A percentile compares a stretch with the other conserved stretches of the same genome.
Evolutionary conservation across 2,329 filamentous ascomycete species (phyloP).

Genomic region (Calonectria hongkongensis): DNA sequence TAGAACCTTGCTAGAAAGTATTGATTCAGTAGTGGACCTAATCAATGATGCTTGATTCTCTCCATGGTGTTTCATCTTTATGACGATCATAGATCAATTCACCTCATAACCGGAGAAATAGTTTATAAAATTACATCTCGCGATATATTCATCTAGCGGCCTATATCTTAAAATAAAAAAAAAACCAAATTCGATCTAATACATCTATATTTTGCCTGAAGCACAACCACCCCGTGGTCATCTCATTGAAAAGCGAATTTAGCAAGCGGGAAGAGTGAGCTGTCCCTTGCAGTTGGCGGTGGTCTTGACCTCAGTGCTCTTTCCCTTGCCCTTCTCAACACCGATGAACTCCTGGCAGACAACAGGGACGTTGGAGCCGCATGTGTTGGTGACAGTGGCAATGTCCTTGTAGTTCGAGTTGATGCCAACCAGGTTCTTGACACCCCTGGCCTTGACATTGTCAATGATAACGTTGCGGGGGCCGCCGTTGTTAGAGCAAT

Average conservation of each 20-base stretch:
- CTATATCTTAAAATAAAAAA: neutral
- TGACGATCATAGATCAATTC: neutral
- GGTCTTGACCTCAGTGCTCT: slow-evolving; percentile 24
- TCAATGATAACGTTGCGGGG: slow-evolving; percentile 45
- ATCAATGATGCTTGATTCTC: too few relatives aligned
- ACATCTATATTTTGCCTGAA: neutral
- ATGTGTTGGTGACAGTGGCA: slow-evolving; percentile 46
- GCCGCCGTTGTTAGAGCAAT: slow-evolving; percentile 53
- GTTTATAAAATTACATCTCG: neutral
- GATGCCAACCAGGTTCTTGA: slow-evolving; percentile 50
- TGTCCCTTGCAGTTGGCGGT: slow-evolving; percentile 39
- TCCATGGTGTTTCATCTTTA: neutral
- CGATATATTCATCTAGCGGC: neutral
- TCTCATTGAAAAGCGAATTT: neutral
- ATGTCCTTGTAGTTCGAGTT: slow-evolving; percentile 53
- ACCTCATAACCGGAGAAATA: neutral
- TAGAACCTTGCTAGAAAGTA: too few relatives aligned
- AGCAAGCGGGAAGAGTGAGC: slow-evolving; percentile 34
- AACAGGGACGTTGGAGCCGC: slow-evolving; percentile 49
- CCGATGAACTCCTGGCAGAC: slow-evolving; percentile 52
- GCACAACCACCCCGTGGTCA: neutral
- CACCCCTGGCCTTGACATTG: slow-evolving; percentile 50
- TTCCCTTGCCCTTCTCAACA: slow-evolving; percentile 31
- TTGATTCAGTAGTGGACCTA: too few relatives aligned
- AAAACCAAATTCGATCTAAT: neutral